Base-by-base conservation (phyloP, 2,329 filamentous ascomycete species). In the Fusarium coicis region DNA sequence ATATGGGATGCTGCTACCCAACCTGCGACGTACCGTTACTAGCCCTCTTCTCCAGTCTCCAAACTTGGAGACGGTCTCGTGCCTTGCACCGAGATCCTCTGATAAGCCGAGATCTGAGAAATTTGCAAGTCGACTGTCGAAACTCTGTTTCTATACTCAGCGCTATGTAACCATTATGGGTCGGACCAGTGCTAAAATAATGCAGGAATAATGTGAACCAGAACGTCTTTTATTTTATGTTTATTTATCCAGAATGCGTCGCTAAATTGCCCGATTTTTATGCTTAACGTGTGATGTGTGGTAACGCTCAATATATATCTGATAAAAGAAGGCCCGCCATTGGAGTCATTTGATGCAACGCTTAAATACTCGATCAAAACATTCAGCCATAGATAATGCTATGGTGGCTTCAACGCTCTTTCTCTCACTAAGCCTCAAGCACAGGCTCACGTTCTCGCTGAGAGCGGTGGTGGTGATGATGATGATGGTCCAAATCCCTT, bases 401-500 rank as follows among this genome's bases (percentile, higher is more conserved):
- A 40, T 21, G 52, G 28, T 11, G 32, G n/a, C 30, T 30, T 40
- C n/a, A 34, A 32, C 46, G 10, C 54, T 54, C 44, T 59, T 60
- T 54, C 32, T 64, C 37, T 21, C 40, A 50, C 39, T 62, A 68
- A 39, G 42, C 63, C 65, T 79, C 69, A 55, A 76, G 74, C 23
- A 67, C 70, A 16, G 72, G 61, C 11, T 80, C 80, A 4, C 77
- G 77, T n/a, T 81, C 79, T 54, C 78, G 77, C 55, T 81, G 78
- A 16, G 75, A 78, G 62, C 79, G 78, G 63, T 82, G 80, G 59
- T 81, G 78, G 50, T 81, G 78, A 46, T 81, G 77, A 57, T 81
- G 79, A 40, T 81, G 80, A 23, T 81, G 80, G 21, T 81, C 77
- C 28, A 77, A 73, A 39, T 81, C 79, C 42, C 74, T 76, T 19